phyloP scores from a whole-genome alignment of 495 filamentous ascomycete species.

The Podospora australis region DNA sequence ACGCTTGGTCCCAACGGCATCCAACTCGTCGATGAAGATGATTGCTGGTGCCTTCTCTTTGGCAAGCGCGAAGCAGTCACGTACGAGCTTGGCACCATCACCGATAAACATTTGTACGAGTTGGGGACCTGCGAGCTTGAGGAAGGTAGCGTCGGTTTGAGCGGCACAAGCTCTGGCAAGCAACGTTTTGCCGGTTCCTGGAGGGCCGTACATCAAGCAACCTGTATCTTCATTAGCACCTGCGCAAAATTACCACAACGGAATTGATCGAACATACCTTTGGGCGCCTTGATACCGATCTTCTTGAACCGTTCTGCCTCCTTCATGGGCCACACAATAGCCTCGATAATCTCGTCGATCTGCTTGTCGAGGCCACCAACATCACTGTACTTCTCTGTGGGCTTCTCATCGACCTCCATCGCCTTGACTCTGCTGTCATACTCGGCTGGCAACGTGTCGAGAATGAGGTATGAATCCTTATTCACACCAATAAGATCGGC shows the following conservation, averaged over 20 bases:
- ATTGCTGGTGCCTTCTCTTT: slow-evolving; percentile 98
- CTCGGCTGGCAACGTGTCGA: slow-evolving; percentile 97
- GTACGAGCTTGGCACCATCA: slow-evolving; percentile 95
- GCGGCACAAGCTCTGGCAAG: slow-evolving; percentile 95
- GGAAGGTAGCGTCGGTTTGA: slow-evolving; percentile 97
- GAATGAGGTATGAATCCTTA: slow-evolving; percentile 98
- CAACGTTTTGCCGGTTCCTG: slow-evolving; percentile 94
- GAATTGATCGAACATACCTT: slow-evolving; percentile 55
- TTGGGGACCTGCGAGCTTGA: slow-evolving; percentile 96
- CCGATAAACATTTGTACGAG: slow-evolving; percentile 99
- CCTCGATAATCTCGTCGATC: slow-evolving; percentile 99
- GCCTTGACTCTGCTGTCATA: slow-evolving; percentile 99
- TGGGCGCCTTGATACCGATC: slow-evolving; percentile 99
- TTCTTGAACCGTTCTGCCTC: slow-evolving; percentile 98
- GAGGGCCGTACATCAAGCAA: slow-evolving; percentile 89
- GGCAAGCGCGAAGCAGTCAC: slow-evolving; percentile 93
- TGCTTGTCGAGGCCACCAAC: slow-evolving; percentile 98
- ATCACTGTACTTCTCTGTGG: slow-evolving; percentile 97
- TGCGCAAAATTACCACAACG: background rate
- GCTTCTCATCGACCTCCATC: slow-evolving; percentile 99
- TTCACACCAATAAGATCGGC: slow-evolving; percentile 97
- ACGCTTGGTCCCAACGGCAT: slow-evolving; percentile 95
- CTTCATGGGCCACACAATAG: slow-evolving; percentile 99
- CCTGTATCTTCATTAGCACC: slow-evolving; percentile 1
- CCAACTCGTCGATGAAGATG: slow-evolving; percentile 99